These are phyloP conservation scores for Sporothrix schenckii DNA, from an alignment of 2,329 filamentous ascomycete genomes.

Conservation along the genomic window DNA sequence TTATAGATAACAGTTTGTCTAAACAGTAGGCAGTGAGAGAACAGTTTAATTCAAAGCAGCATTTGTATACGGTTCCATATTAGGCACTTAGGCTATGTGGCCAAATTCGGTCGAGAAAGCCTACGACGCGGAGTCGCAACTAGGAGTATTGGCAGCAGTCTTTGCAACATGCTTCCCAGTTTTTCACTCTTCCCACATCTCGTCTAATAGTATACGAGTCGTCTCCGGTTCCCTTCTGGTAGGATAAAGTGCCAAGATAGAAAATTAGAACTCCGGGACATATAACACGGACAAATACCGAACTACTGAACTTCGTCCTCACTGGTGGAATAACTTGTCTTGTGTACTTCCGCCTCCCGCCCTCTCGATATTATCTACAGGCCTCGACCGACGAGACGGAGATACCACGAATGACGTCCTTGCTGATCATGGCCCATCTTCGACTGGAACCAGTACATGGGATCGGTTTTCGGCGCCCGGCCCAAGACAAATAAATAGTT, in stretches of 20 bases:
- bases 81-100: no score
- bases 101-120: no score
- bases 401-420: conserved; percentile 1
- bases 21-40: no score
- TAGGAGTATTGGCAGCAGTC: no score
- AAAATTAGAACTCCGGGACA: no score
- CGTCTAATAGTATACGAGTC: conserved; percentile 10
- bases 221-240: conserved; percentile 2
- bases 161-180: neutral
- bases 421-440: neutral
- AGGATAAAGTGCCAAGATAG: conserved; percentile 13
- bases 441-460: neutral
- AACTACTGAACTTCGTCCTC: neutral
- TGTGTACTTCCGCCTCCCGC: conserved; percentile 1
- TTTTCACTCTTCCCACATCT: neutral
- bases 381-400: conserved; percentile 3
- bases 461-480: neutral
- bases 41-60: no score
- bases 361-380: neutral
- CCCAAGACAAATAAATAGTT: conserved; percentile 14
- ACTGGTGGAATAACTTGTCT: neutral
- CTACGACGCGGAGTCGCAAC: no score
- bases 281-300: neutral
- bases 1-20: no score
- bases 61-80: no score